Evolutionary conservation across 1,284 basidiomycete species (phyloP), one percentile per base, ranked within the genome.

Genomic region (Microbotryum silenes-acaulis): DNA sequence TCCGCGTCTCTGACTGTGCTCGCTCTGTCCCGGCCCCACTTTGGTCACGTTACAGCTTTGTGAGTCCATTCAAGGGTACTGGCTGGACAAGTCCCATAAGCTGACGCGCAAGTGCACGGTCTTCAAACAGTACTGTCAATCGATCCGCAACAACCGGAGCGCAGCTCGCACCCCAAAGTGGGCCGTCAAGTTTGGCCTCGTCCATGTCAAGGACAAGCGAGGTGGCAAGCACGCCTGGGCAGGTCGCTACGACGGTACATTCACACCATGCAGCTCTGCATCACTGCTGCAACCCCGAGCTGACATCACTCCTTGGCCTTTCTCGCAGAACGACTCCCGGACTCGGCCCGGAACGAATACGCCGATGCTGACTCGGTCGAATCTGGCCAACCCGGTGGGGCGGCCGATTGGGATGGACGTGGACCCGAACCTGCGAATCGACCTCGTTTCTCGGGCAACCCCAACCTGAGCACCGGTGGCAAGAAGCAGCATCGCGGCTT

Each of bases 101-200:
- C 56, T 67, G 33, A 69, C 48, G 25, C 9, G 25, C 9, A 47
- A 56, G 23, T 20, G 21, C 20, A 49, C 10, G 18, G 1, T 18
- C 10, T n/a, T 6, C 53, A 27, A n/a, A 55, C 54, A 67, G 65
- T 65, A 67, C 57, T 57, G 63, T 45, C 76, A 96, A 84, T 96
- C 94, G 77, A 85, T 97, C 69, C 82, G 93, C 58, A 97, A 97
- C 79, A 97, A 97, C 80, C 89, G 92, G 79, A 93, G 85, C 71
- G 82, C 88, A 72, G 80, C 82, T 31, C 85, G 93, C 60, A 96
- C 92, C 25, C 93, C 93, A 20, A 91, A 94, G 74, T 97, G 93
- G 93, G 89, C 88, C 0, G 81, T 90, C 75, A 84, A 85, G 64
- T 89, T 89, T 73, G 91, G 91, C 44, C 85, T 97, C 54, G 83